These are phyloP conservation scores for Meyerozyma sp. DNA, from an alignment of 1,139 yeast genomes.

Conservation along the genomic window DNA sequence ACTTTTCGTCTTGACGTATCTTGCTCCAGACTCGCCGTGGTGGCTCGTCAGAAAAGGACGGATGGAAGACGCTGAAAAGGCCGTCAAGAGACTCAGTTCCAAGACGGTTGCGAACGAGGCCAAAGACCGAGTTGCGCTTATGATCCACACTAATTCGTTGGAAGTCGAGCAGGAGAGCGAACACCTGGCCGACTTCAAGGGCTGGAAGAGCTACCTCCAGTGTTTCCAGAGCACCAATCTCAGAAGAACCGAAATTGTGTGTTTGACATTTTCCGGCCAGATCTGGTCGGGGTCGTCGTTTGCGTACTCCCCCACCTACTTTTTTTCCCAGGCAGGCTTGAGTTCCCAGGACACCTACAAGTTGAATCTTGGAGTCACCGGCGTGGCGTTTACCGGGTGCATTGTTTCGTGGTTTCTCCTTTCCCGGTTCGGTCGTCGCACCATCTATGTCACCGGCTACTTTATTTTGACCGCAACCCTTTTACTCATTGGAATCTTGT, in stretches of 20 bases:
- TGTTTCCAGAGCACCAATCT: conserved; percentile 16
- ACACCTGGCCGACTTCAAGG: conserved; percentile 8
- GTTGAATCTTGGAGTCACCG: conserved; percentile 14
- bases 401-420: conserved; percentile 16
- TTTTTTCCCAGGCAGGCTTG: conserved; percentile 21
- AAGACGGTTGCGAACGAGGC: conserved; percentile 14
- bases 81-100: conserved; percentile 15
- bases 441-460: conserved; percentile 16
- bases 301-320: conserved; percentile 20
- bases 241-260: conserved; percentile 19
- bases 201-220: conserved; percentile 14
- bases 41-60: conserved; percentile 22
- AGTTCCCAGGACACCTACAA: conserved; percentile 11
- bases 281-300: conserved; percentile 18
- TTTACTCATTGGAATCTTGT: conserved; percentile 9
- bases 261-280: conserved; percentile 18
- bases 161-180: conserved; percentile 17
- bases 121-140: conserved; percentile 16
- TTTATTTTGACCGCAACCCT: conserved; percentile 7
- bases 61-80: conserved; percentile 16
- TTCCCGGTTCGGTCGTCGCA: conserved; percentile 16
- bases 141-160: conserved; percentile 21
- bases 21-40: conserved; percentile 26
- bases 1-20: conserved; percentile 15
- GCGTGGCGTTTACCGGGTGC: conserved; percentile 16